Conservation (phyloP, 169 alveolate species). For the Plasmodium cynomolgi region DNA sequence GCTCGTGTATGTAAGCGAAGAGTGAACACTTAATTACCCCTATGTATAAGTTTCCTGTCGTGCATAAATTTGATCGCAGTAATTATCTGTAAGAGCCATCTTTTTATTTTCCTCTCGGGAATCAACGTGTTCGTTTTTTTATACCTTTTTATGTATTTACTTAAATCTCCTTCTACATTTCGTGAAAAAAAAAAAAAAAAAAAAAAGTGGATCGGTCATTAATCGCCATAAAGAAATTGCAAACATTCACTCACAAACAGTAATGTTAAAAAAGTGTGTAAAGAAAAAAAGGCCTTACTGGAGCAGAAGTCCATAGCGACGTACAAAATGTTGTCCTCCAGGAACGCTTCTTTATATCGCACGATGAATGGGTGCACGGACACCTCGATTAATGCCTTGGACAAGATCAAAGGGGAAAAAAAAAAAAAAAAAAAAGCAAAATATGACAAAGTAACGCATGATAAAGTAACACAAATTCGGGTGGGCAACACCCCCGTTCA, state of each 20-base stretch:
- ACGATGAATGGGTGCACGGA: constrained; percentile 75
- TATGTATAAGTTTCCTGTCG: constrained; percentile 64
- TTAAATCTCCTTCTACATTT: constrained; percentile 65
- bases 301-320: constrained; percentile 74
- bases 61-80: constrained; percentile 75
- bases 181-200: background rate
- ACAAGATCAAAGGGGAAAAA: background rate
- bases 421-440: background rate
- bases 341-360: constrained; percentile 72
- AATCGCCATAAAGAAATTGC: background rate
- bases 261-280: background rate
- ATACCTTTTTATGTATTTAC: constrained; percentile 40
- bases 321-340: constrained; percentile 39
- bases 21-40: constrained; percentile 34
- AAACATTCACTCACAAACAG: background rate
- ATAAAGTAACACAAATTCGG: background rate
- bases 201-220: background rate
- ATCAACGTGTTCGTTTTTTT: constrained; percentile 49
- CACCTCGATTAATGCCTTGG: constrained; percentile 67
- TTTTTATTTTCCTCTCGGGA: constrained; percentile 65
- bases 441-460: background rate
- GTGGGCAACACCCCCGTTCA: background rate
- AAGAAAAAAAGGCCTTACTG: constrained; percentile 13
- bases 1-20: background rate
- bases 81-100: constrained; percentile 71